Conservation (phyloP, 2,329 filamentous ascomycete genomes). For the Whalleya microplaca region DNA sequence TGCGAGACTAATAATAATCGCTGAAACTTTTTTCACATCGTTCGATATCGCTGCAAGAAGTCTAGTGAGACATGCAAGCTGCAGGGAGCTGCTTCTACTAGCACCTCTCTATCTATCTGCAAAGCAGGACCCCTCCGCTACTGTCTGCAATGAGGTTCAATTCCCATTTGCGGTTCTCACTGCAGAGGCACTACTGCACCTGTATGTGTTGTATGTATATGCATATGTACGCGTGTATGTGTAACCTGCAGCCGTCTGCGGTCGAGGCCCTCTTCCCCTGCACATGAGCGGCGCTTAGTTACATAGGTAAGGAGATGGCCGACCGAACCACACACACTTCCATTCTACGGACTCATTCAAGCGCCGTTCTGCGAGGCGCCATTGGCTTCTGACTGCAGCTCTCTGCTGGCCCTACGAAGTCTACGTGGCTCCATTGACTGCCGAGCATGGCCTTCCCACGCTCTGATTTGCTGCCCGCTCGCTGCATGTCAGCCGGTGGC, state of each 20-base stretch:
- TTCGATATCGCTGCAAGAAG: not conserved
- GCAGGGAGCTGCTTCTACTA: slow-evolving; percentile 6
- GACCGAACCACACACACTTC: not conserved
- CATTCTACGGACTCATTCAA: not conserved
- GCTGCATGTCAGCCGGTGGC: not conserved
- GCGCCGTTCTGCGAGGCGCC: not conserved
- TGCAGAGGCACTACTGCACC: slow-evolving; percentile 9
- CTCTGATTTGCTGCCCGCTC: not conserved
- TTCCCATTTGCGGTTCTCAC: slow-evolving; percentile 6
- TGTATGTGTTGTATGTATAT: slow-evolving; percentile 10
- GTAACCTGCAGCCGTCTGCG: slow-evolving; percentile 9
- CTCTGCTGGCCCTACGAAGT: not conserved
- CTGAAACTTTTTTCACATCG: not conserved
- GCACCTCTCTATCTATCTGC: too few species aligned
- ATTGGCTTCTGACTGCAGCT: not conserved
- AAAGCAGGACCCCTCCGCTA: not conserved
- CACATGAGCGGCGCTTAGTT: slow-evolving; percentile 22
- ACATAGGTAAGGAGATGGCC: not conserved
- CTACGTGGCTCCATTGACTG: not conserved
- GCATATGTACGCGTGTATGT: slow-evolving; percentile 1
- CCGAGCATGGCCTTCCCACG: not conserved
- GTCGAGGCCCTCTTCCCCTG: slow-evolving; percentile 3
- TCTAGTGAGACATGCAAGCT: slow-evolving; percentile 8
- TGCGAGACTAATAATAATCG: slow-evolving; percentile 2
- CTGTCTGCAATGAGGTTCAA: not conserved